A percentile compares a stretch with the other conserved stretches of the same genome.
Evolutionary conservation across 2,329 filamentous ascomycete species (phyloP).

Genomic region (Clarireedia paspali): DNA sequence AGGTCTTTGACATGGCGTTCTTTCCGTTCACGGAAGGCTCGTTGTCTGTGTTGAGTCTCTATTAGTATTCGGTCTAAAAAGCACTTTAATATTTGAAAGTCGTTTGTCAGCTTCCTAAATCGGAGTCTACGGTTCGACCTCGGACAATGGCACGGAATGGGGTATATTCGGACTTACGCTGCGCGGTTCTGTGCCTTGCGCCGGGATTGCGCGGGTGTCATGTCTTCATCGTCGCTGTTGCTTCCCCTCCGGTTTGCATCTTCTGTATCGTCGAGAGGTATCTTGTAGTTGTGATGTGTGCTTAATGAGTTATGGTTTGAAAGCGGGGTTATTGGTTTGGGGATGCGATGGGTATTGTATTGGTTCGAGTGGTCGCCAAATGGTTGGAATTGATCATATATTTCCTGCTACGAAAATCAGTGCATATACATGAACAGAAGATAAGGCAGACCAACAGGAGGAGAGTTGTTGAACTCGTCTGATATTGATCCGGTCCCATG

Average conservation of each 20-base stretch:
- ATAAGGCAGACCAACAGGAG: constrained; percentile 28
- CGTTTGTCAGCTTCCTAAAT: not conserved
- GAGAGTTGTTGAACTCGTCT: constrained; percentile 39
- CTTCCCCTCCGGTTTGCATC: constrained; percentile 27
- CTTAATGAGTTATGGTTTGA: constrained; percentile 24
- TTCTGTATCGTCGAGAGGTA: constrained; percentile 21
- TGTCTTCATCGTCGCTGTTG: constrained; percentile 40
- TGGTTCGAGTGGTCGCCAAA: constrained; percentile 25
- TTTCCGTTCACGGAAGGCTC: constrained; percentile 92
- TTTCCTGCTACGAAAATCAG: constrained; percentile 23
- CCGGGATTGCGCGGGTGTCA: constrained; percentile 49
- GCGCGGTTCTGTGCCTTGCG: constrained; percentile 66
- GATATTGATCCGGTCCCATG: constrained; percentile 31
- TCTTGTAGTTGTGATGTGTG: constrained; percentile 20
- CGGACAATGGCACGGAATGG: not conserved
- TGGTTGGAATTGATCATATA: constrained; percentile 24
- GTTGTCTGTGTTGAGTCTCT: constrained; percentile 54
- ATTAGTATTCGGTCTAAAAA: not conserved
- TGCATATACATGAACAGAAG: not conserved
- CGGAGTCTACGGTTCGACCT: not conserved
- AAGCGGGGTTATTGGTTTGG: constrained; percentile 22
- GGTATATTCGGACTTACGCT: constrained; percentile 48
- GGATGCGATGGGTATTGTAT: constrained; percentile 11
- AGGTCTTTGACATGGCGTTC: constrained; percentile 91
- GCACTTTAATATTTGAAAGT: not conserved